Conservation (phyloP, 169 alveolate genomes). For the Eimeria maxima region DNA sequence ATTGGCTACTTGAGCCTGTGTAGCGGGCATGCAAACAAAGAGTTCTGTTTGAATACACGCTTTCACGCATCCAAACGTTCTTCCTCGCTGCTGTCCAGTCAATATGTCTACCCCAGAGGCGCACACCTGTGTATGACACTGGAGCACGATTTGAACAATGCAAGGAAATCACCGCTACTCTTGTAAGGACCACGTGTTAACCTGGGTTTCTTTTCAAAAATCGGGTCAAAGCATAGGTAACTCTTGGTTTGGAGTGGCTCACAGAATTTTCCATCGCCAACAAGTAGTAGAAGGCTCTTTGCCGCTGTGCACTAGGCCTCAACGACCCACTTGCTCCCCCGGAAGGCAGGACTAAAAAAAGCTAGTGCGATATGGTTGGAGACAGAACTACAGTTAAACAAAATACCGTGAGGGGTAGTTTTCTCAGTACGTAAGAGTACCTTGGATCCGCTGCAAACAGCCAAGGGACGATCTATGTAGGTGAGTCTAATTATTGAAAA, state of each 20-base stretch:
- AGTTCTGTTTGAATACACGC: background rate
- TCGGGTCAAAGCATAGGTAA: background rate
- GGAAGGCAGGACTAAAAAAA: background rate
- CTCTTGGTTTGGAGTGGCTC: background rate
- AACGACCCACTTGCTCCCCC: background rate
- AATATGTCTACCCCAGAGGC: background rate
- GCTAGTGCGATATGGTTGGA: background rate
- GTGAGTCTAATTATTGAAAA: background rate
- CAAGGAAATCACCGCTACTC: background rate
- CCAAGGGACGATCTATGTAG: background rate
- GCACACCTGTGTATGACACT: background rate
- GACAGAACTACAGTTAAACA: background rate
- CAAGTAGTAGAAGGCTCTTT: background rate
- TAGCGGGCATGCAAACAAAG: background rate
- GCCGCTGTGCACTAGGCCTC: background rate
- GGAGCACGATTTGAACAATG: background rate
- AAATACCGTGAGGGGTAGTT: background rate
- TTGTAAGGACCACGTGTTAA: too few relatives aligned
- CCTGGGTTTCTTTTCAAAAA: background rate
- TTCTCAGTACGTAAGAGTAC: background rate
- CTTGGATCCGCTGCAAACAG: background rate
- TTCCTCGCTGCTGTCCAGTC: background rate
- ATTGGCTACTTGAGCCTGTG: conserved; percentile 20
- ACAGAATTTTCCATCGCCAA: conserved; percentile 7
- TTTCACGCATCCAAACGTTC: background rate